Base-by-base conservation (phyloP, 306 rosid genomes). In the Cucurbita maxima region DNA sequence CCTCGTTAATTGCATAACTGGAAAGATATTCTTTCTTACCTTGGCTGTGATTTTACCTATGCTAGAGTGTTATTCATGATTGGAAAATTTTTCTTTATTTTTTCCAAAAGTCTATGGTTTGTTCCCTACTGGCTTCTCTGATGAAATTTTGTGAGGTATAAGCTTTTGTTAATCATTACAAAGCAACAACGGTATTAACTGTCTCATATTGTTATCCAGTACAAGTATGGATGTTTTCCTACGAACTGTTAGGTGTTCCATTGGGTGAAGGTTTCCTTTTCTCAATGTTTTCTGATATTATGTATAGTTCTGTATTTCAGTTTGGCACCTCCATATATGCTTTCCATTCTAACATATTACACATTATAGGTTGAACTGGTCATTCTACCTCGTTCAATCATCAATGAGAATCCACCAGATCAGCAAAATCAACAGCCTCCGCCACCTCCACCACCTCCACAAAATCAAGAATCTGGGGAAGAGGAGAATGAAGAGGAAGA, bases 391-490 rank as follows among this genome's bases (percentile, higher is more conserved):
- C 92, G 98, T 72, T 90, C 98, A 50, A 76, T 71, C 51, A 3
- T 87, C 66, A 86, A 75, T 66, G 98, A 94, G 76, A 94, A 82
- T 73, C 98, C 98, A 61, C 89, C 97, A 56, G 96, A 89, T 73
- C 97, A 90, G 81, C 87, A 94, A 86, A 85, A 94, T 85, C 98
- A 93, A 83, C 97, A 76, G 58, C 96, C 98, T 70, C 98, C 98
- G 5, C 98, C 98, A 4, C 97, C 97, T 51, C 98, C 97, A 5
- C 93, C 98, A 6, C 96, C 98, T 83, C 97, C 97, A 40, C 92
- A 94, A 86, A 90, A 94, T 82, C 92, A 90, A 83, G 96, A 93
- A 59, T 82, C 96, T n/a, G 84, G 77, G 6, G 90, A 94, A 73
- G 97, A 94, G 83, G 79, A 94, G 68, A 84, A 90, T 73, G 92